phyloP scores from a whole-genome alignment of 1,284 basidiomycete genomes.

The Puccinia brachypodii region DNA sequence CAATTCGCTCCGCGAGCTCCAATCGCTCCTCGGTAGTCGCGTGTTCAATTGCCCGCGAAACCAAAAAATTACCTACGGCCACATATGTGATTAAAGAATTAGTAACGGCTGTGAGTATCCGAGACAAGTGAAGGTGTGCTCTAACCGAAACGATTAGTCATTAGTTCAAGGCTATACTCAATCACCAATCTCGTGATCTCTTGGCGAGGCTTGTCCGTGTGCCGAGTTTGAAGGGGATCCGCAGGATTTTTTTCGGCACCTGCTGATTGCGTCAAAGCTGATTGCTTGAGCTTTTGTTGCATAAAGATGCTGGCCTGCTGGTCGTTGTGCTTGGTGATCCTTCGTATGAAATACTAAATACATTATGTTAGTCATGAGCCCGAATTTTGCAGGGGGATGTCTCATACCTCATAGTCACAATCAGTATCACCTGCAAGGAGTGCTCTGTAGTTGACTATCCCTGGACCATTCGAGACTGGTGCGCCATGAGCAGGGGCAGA shows the following conservation, averaged over 20 bases:
- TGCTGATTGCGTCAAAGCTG: conserved; percentile 26
- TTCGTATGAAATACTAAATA: conserved; percentile 46
- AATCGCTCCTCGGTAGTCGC: conserved; percentile 39
- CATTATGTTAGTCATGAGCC: neutral
- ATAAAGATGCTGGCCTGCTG: conserved; percentile 49
- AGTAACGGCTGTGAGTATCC: neutral
- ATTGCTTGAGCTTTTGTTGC: conserved; percentile 49
- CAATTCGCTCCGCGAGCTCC: conserved; percentile 38
- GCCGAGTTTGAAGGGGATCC: neutral
- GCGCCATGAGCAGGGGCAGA: neutral
- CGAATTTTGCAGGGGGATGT: neutral
- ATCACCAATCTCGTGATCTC: conserved; percentile 48
- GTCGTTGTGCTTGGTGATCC: conserved; percentile 49
- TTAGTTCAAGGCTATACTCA: conserved; percentile 47
- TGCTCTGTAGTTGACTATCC: conserved; percentile 47
- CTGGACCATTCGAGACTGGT: conserved; percentile 11
- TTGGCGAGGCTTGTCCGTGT: conserved; percentile 17
- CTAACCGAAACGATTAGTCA: conserved; percentile 48
- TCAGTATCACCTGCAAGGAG: conserved; percentile 46
- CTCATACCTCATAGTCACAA: conserved; percentile 45
- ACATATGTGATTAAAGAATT: neutral
- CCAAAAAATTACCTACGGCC: conserved; percentile 42
- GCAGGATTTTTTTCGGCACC: conserved; percentile 8
- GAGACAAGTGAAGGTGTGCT: neutral
- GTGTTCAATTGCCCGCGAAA: conserved; percentile 48